phyloP scores from a whole-genome alignment of 352 stramenopile species.

The Globisporangium ultimum region DNA sequence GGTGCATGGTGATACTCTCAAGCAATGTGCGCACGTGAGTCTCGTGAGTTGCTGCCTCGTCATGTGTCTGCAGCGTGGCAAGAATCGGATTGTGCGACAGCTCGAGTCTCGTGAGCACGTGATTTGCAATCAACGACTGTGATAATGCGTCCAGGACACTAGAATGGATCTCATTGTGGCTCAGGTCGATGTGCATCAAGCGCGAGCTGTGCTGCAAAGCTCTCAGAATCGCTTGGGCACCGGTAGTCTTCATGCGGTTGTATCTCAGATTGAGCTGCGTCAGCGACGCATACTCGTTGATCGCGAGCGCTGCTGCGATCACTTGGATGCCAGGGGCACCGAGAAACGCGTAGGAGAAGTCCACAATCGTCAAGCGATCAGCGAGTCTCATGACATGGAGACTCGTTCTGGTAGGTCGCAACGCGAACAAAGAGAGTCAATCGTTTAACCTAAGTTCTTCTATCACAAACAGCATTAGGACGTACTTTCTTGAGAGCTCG shows the following conservation, averaged over 20 bases:
- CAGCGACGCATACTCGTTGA: conserved; percentile 26
- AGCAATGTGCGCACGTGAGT: not conserved
- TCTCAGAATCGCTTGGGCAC: conserved; percentile 17
- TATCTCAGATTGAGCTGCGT: conserved; percentile 27
- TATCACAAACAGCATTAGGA: not conserved
- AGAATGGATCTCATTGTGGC: conserved; percentile 32
- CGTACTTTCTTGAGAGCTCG: conserved; percentile 22
- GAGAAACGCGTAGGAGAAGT: conserved; percentile 42
- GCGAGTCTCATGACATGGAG: conserved; percentile 30
- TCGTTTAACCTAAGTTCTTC: no score
- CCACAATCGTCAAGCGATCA: conserved; percentile 20
- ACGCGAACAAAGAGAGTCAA: no score
- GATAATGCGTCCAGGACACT: conserved; percentile 16
- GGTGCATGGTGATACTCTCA: conserved; percentile 7
- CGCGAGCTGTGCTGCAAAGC: conserved; percentile 22
- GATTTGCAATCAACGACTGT: conserved; percentile 18
- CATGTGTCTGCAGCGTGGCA: not conserved
- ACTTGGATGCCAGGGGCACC: conserved; percentile 29
- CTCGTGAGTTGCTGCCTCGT: not conserved
- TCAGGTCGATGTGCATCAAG: conserved; percentile 28
- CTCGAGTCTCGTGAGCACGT: conserved; percentile 29
- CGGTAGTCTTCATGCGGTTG: conserved; percentile 33
- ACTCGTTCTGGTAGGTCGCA: conserved; percentile 9
- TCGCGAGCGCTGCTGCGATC: conserved; percentile 29
- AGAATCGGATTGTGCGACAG: conserved; percentile 23